Base-by-base conservation (phyloP, 495 filamentous ascomycete genomes). In the Trichocladium antarcticum region DNA sequence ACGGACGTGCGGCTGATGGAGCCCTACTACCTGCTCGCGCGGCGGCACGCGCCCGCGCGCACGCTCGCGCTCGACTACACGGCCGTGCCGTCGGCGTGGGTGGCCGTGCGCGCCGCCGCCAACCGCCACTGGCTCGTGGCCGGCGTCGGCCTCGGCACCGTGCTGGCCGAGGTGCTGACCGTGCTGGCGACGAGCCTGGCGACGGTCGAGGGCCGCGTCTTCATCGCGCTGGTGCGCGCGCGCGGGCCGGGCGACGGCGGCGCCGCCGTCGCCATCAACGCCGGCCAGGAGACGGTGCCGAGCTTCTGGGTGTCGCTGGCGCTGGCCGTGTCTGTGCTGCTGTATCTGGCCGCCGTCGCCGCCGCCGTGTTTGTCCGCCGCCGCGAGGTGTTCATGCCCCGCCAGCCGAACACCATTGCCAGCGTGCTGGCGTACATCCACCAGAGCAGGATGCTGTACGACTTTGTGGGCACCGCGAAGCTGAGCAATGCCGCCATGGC, bases 51-150 rank as follows among this genome's bases (percentile, higher is more conserved):
- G 2, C 75, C 74, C 0, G 67, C 79, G 14, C 72, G 71, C 34
- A 80, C 76, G 17, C 71, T 87, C 1, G 80, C 79, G 0, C 73
- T 87, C 0, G 83, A 87, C 61, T 87, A 86, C 49, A 82, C 79
- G 0, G 78, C 79, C 24, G 78, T 80, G 50, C 77, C 83, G 17
- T 82, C 83, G 45, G 82, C 80, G 16, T 78, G 73, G 53, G 65
- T 86, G 3, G 74, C 79, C 5, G 49, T 82, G 24, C 73, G 74
- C 42, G 79, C 79, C 8, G 54, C 78, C 15, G 45, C 75, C n/a
- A 84, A 84, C 56, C 56, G 74, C 1, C 80, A 87, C 58, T 78
- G 72, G 59, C 65, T 83, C 36, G 74, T 86, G 15, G 75, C 76
- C 14, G 57, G 77, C 20, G 79, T 84, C 10, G 76, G 79, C 21